Conservation (phyloP, 345 rosid genomes). For the Aurinia saxatilis region DNA sequence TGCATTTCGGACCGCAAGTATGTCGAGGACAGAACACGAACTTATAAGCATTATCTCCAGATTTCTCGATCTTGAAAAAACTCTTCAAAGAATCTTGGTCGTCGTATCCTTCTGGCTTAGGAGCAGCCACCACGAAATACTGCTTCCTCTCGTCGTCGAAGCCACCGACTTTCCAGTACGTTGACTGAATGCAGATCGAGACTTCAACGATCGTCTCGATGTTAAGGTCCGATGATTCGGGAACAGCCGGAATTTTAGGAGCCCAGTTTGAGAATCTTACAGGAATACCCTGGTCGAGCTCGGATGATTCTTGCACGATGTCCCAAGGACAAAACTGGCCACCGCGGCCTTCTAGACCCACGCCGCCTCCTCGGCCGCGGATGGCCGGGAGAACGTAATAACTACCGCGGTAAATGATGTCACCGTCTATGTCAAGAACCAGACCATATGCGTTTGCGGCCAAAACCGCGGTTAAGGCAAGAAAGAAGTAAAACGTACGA, state of each 20-base stretch:
- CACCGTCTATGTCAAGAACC: slow-evolving; percentile 21
- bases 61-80: slow-evolving; percentile 53
- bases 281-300: slow-evolving; percentile 21
- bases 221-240: slow-evolving; percentile 12
- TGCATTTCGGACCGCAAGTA: slow-evolving; percentile 31
- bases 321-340: slow-evolving; percentile 1
- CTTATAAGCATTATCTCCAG: slow-evolving; percentile 37
- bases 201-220: slow-evolving; percentile 31
- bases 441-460: background rate
- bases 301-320: slow-evolving; percentile 24
- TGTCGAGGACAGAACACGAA: slow-evolving; percentile 49
- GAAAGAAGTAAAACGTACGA: slow-evolving; percentile 9
- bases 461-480: slow-evolving; percentile 7
- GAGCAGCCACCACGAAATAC: slow-evolving; percentile 39
- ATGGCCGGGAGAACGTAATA: slow-evolving; percentile 28
- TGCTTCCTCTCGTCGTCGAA: slow-evolving; percentile 31
- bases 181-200: slow-evolving; percentile 35
- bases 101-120: slow-evolving; percentile 35
- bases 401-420: slow-evolving; percentile 1
- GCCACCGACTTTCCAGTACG: slow-evolving; percentile 40
- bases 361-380: slow-evolving; percentile 27
- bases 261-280: slow-evolving; percentile 25
- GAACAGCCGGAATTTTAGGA: background rate
- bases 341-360: slow-evolving; percentile 22
- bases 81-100: slow-evolving; percentile 32